These are phyloP conservation scores for Coemansia sp. DNA, from an alignment of 192 early-diverging fungal genomes.

Conservation along the genomic window DNA sequence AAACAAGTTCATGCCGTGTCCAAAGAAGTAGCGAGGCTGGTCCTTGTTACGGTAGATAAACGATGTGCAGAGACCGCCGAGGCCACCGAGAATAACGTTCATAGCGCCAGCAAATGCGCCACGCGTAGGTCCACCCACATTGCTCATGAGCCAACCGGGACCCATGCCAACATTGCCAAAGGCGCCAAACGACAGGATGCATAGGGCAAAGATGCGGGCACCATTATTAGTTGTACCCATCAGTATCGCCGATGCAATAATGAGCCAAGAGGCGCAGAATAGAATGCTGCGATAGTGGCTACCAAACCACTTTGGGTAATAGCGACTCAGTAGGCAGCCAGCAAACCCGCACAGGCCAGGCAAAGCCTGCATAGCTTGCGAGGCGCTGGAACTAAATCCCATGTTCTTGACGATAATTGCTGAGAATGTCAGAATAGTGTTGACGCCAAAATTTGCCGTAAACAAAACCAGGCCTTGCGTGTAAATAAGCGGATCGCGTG, in stretches of 20 bases:
- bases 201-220: constrained; percentile 49
- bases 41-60: constrained; percentile 54
- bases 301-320: constrained; percentile 40
- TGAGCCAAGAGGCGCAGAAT: constrained; percentile 44
- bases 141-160: constrained; percentile 54
- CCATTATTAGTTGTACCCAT: constrained; percentile 45
- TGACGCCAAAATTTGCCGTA: constrained; percentile 49
- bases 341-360: constrained; percentile 51
- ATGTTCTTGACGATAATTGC: constrained; percentile 49
- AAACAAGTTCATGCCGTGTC: constrained; percentile 56
- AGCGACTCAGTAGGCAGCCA: constrained; percentile 33
- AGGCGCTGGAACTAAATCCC: constrained; percentile 33
- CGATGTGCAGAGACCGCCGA: constrained; percentile 49
- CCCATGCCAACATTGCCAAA: constrained; percentile 52
- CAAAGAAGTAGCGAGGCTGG: constrained; percentile 45
- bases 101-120: constrained; percentile 42
- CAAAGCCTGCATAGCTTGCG: constrained; percentile 51
- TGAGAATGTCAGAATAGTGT: constrained; percentile 52
- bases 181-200: constrained; percentile 45
- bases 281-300: constrained; percentile 38
- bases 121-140: constrained; percentile 48
- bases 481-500: constrained; percentile 39
- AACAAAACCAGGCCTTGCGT: constrained; percentile 43
- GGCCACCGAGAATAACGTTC: constrained; percentile 45
- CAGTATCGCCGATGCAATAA: constrained; percentile 31